Base-by-base conservation (phyloP, 805 yeast genomes). In the Spathaspora passalidarum region DNA sequence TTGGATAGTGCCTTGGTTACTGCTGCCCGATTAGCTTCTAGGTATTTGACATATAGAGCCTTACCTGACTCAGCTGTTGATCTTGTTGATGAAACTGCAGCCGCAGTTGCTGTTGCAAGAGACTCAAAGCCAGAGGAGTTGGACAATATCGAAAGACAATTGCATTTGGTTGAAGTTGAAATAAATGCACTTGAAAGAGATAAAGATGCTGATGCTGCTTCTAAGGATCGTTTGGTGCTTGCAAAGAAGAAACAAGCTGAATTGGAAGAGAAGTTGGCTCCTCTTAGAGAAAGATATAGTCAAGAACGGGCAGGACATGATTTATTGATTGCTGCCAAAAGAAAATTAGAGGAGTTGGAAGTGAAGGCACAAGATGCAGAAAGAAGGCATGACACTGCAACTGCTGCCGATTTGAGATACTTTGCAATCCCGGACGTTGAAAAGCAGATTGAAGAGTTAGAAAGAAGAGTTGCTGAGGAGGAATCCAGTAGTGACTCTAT, bases 61-160 rank as follows among this genome's bases (percentile, higher is more conserved):
- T 75, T 94, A 55, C 99, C 99, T 8, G 99, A 92, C 64, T 88
- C 96, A 21, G 99, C 99, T 1, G 94, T 92, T 47, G 99, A 92
- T 67, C 75, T 92, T 56, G 89, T 92, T 53, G 99, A 92, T 72
- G 97, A 94, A 63, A 79, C 97, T 5, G 95, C 97, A 38, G 98
- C 98, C 79, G 57, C 96, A 46, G 98, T 94, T 37, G 98, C 98
- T 1, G 99, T 94, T 44, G 96, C 97, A 3, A 82, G 99, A 69
- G 99, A 94, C 65, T 92, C 98, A 2, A 89, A 88, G 64, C 99
- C 99, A 1, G 99, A 94, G 68, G 97, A 90, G 65, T 77, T 94
- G 58, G 99, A 94, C 70, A 85, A 84, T 38, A 79, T 90, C 56
- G 99, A 94, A 69, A 87, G 99, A 67, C 89, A 89, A 69, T 76